Percentiles rank a stretch among this genome's conserved stretches.
phyloP scores from a whole-genome alignment of 1,139 yeast species.

The Candida glucosophila region DNA sequence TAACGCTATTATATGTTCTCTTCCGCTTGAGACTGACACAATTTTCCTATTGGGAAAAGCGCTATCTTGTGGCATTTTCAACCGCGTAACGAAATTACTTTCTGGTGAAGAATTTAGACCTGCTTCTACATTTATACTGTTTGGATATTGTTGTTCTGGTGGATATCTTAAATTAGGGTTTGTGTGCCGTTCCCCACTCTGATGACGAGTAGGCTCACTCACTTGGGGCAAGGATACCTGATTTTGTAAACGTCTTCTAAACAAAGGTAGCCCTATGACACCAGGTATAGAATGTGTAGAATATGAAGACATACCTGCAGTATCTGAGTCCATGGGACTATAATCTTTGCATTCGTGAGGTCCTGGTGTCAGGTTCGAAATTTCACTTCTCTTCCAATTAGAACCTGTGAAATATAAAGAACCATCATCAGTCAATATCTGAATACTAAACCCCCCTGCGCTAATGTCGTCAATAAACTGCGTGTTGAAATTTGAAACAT shows the following conservation, averaged over 20 bases:
- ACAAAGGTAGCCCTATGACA: slow-evolving; percentile 5
- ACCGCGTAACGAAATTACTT: slow-evolving; percentile 20
- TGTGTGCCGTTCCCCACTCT: slow-evolving; percentile 4
- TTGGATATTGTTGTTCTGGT: slow-evolving; percentile 12
- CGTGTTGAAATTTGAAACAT: slow-evolving; percentile 22
- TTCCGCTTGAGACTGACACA: slow-evolving; percentile 51
- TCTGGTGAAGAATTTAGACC: slow-evolving; percentile 9
- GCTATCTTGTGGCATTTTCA: slow-evolving; percentile 15
- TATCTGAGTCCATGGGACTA: slow-evolving; percentile 4
- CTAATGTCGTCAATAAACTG: slow-evolving; percentile 43
- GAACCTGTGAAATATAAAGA: slow-evolving; percentile 46
- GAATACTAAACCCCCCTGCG: slow-evolving; percentile 65
- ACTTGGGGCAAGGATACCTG: neutral
- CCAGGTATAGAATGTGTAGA: slow-evolving; percentile 5
- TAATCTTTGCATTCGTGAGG: slow-evolving; percentile 12
- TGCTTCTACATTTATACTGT: neutral
- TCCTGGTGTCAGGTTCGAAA: slow-evolving; percentile 13
- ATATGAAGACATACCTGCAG: too few relatives aligned
- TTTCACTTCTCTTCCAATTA: slow-evolving; percentile 32
- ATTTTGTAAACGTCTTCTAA: slow-evolving; percentile 5
- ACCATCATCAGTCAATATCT: slow-evolving; percentile 48
- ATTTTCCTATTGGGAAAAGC: slow-evolving; percentile 17
- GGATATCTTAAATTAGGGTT: slow-evolving; percentile 14
- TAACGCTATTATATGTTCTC: slow-evolving; percentile 58
- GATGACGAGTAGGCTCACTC: neutral